These are phyloP conservation scores for Cytospora mali DNA, from an alignment of 2,329 filamentous ascomycete genomes.

Conservation along the genomic window DNA sequence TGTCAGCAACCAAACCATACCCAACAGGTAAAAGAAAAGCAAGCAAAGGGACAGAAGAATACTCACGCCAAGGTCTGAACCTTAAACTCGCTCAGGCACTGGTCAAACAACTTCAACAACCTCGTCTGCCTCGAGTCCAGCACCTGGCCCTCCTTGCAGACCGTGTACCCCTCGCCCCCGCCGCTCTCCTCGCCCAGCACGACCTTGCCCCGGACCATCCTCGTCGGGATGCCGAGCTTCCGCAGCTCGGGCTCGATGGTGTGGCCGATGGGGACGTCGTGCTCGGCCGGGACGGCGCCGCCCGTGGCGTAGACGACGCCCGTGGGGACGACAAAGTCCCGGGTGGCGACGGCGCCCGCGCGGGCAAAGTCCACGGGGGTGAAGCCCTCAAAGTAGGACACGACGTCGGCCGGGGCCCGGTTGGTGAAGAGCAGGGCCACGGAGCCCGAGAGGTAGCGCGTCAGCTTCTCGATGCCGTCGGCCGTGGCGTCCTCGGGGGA, in stretches of 20 bases:
- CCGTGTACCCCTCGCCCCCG: constrained; percentile 62
- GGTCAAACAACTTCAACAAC: constrained; percentile 89
- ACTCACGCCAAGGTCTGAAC: constrained; percentile 75
- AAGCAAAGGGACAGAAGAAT: background rate
- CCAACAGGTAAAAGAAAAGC: background rate
- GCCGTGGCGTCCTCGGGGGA: constrained; percentile 78
- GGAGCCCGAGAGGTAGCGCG: constrained; percentile 72
- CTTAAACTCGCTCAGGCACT: constrained; percentile 88
- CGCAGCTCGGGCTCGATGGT: constrained; percentile 88
- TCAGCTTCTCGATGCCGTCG: constrained; percentile 72
- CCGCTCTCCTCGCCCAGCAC: constrained; percentile 65
- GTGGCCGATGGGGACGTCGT: constrained; percentile 87
- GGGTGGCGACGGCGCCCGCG: constrained; percentile 74
- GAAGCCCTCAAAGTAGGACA: constrained; percentile 72
- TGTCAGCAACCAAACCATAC: constrained; percentile 27
- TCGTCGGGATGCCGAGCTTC: constrained; percentile 85
- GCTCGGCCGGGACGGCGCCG: constrained; percentile 75
- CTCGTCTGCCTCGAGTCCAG: constrained; percentile 92
- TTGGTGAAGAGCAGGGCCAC: constrained; percentile 92
- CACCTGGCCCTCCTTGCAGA: constrained; percentile 83
- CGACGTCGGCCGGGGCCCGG: constrained; percentile 67
- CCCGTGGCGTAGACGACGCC: constrained; percentile 81
- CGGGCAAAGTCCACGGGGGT: constrained; percentile 86
- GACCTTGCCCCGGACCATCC: constrained; percentile 85
- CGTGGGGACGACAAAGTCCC: constrained; percentile 77